Percentiles rank a stretch among this genome's conserved stretches.
phyloP scores from a whole-genome alignment of 768 basidiomycete genomes.

The Lepiota subincarnata region DNA sequence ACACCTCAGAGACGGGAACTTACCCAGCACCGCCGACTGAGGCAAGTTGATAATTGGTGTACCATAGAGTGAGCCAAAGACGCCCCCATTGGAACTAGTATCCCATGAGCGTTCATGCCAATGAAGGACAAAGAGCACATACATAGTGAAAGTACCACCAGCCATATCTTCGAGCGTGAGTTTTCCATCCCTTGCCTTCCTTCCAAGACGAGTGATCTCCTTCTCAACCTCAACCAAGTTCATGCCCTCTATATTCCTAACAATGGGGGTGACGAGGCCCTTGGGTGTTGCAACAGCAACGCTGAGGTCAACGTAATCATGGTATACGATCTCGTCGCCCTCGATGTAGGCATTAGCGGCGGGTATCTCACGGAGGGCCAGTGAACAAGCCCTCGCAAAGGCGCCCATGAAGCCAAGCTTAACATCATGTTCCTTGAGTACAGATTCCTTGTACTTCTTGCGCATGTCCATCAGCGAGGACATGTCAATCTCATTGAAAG shows the following conservation, averaged over 20 bases:
- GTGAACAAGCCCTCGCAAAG: constrained; percentile 80
- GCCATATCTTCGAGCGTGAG: constrained; percentile 98
- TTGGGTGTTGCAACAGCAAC: constrained; percentile 98
- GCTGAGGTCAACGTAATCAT: constrained; percentile 88
- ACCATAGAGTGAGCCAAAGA: constrained; percentile 95
- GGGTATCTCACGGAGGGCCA: constrained; percentile 90
- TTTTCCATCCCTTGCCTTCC: constrained; percentile 93
- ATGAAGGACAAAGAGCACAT: constrained; percentile 21
- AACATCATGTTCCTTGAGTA: constrained; percentile 89
- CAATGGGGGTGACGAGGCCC: constrained; percentile 93
- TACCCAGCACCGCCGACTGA: constrained; percentile 88
- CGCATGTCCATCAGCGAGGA: constrained; percentile 92
- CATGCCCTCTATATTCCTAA: constrained; percentile 86
- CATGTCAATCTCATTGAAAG: constrained; percentile 99
- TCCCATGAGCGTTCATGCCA: neutral
- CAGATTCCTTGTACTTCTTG: constrained; percentile 86
- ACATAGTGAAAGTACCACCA: constrained; percentile 99
- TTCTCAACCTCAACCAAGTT: constrained; percentile 88
- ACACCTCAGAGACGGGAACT: constrained; percentile 17
- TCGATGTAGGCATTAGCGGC: constrained; percentile 94
- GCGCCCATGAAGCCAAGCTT: constrained; percentile 99
- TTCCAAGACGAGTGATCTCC: constrained; percentile 86
- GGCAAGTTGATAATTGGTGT: constrained; percentile 99
- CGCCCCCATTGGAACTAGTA: constrained; percentile 91
- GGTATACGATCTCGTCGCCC: constrained; percentile 89